Evolutionary conservation across 2,329 filamentous ascomycete genomes (phyloP).

Genomic region (Plectosphaerella sp.): DNA sequence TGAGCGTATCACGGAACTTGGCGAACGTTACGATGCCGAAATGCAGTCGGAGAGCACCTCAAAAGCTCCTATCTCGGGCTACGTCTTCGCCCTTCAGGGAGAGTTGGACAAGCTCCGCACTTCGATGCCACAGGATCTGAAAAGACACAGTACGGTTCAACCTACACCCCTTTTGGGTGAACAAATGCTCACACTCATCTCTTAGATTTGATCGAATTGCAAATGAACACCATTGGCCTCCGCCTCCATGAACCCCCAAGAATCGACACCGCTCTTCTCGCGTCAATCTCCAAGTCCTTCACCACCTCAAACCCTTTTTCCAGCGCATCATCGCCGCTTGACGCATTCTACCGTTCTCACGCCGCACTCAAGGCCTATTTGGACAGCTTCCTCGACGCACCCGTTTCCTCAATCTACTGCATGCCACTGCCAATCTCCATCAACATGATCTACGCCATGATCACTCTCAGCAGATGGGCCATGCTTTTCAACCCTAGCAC

Average conservation of each 20-base stretch:
- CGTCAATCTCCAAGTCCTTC: slow-evolving; percentile 37
- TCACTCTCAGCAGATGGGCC: slow-evolving; percentile 46
- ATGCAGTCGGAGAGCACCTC: slow-evolving; percentile 29
- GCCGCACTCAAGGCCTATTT: slow-evolving; percentile 44
- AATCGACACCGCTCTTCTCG: slow-evolving; percentile 33
- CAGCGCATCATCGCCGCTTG: slow-evolving; percentile 36
- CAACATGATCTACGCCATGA: slow-evolving; percentile 45
- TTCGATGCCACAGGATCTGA: slow-evolving; percentile 28
- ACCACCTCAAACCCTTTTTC: slow-evolving; percentile 24
- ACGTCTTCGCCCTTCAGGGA: slow-evolving; percentile 38
- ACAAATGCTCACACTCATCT: background rate
- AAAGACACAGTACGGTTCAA: slow-evolving; percentile 29
- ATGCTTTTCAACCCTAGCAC: slow-evolving; percentile 36
- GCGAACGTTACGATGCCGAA: slow-evolving; percentile 25
- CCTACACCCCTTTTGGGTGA: background rate
- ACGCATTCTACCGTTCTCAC: slow-evolving; percentile 45
- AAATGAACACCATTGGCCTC: slow-evolving; percentile 34
- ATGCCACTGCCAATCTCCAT: slow-evolving; percentile 39
- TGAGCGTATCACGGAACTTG: slow-evolving; percentile 42
- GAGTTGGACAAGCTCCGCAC: slow-evolving; percentile 38
- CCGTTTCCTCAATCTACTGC: slow-evolving; percentile 35
- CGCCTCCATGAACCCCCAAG: slow-evolving; percentile 44
- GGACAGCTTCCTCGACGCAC: slow-evolving; percentile 40
- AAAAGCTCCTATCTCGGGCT: slow-evolving; percentile 37
- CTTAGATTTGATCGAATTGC: slow-evolving; percentile 32